Evolutionary conservation across 108 stramenopile species (phyloP).

Genomic region (Phaeodactylum tricornutum): DNA sequence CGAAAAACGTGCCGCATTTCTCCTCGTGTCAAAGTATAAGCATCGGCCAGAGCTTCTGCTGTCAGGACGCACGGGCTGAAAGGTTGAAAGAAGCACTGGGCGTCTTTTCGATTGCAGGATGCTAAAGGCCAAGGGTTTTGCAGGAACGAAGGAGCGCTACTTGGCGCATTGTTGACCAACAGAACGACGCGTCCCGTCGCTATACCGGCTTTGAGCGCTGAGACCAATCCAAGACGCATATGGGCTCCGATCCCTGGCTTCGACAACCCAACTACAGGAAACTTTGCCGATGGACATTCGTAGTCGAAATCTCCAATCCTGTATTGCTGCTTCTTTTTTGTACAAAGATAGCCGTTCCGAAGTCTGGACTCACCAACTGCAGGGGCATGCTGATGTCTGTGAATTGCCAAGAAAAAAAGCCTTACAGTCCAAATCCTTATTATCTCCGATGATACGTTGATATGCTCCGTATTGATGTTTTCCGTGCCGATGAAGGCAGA

Average conservation of each 20-base stretch:
- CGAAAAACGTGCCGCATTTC: conserved; percentile 16
- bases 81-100: conserved; percentile 37
- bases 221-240: conserved; percentile 13
- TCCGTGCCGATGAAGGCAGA: too few relatives aligned
- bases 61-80: conserved; percentile 23
- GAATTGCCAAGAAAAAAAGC: too few relatives aligned
- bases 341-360: too few relatives aligned
- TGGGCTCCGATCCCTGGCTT: conserved; percentile 25
- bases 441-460: too few relatives aligned
- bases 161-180: conserved; percentile 22
- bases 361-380: too few relatives aligned
- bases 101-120: conserved; percentile 23
- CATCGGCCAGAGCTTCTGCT: conserved; percentile 15
- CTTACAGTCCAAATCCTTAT: too few relatives aligned
- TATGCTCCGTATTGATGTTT: too few relatives aligned
- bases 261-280: conserved; percentile 25
- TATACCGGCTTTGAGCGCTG: conserved; percentile 28
- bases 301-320: conserved; percentile 35
- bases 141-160: conserved; percentile 8
- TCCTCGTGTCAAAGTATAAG: conserved; percentile 6
- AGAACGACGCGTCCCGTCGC: conserved; percentile 24
- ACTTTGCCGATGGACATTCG: conserved; percentile 35
- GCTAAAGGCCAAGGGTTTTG: conserved; percentile 18
- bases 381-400: too few relatives aligned
- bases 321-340: too few relatives aligned